These are phyloP conservation scores for Calonectria naviculata DNA, from an alignment of 2,329 filamentous ascomycete species.

Conservation along the genomic window DNA sequence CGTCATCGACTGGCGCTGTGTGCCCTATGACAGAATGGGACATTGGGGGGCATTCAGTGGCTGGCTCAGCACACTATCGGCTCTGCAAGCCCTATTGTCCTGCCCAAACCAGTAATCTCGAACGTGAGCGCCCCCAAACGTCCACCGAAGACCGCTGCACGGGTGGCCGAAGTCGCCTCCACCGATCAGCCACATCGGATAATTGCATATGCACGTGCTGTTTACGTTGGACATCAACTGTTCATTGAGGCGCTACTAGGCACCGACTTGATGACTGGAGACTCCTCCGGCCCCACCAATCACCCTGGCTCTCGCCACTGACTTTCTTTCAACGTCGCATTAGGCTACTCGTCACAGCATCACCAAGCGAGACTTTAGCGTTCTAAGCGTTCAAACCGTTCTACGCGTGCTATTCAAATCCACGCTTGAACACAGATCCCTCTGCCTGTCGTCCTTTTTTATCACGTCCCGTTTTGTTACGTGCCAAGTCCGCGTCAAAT, in stretches of 20 bases:
- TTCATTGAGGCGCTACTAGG: conserved; percentile 17
- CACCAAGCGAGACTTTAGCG: neutral
- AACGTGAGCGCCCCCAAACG: conserved; percentile 30
- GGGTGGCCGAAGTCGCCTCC: neutral
- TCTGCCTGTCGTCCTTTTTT: neutral
- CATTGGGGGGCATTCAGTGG: neutral
- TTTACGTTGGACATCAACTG: conserved; percentile 5
- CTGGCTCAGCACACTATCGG: conserved; percentile 11
- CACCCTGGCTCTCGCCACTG: conserved; percentile 1
- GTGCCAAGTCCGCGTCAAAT: conserved; percentile 16
- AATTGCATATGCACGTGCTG: conserved; percentile 35
- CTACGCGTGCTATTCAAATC: neutral
- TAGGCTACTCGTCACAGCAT: neutral
- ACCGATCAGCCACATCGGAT: conserved; percentile 27
- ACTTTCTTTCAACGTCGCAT: conserved; percentile 21
- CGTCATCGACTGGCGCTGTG: conserved; percentile 33
- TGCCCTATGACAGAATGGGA: conserved; percentile 7
- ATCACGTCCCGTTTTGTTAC: neutral
- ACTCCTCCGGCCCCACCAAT: conserved; percentile 20
- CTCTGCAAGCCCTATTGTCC: conserved; percentile 10
- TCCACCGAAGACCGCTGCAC: neutral
- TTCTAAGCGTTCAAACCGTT: neutral
- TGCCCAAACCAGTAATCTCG: conserved; percentile 35
- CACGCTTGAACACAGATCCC: neutral
- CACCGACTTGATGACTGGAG: neutral